These are phyloP conservation scores for Hypoxylon sp. DNA, from an alignment of 2,329 filamentous ascomycete genomes.

Conservation along the genomic window DNA sequence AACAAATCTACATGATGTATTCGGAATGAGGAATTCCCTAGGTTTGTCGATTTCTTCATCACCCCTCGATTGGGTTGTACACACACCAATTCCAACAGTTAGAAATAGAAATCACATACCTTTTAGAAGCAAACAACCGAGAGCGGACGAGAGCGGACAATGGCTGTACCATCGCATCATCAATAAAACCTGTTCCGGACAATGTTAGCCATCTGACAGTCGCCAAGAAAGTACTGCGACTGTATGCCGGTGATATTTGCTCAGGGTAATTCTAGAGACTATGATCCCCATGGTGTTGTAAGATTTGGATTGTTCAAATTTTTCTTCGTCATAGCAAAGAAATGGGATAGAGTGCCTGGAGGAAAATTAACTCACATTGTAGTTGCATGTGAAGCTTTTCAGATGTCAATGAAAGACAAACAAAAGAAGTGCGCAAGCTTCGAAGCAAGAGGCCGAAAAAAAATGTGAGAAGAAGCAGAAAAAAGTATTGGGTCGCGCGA, in stretches of 20 bases:
- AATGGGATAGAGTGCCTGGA: not conserved
- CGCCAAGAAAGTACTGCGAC: not conserved
- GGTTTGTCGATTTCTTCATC: conserved; percentile 74
- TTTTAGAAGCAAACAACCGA: conserved; percentile 56
- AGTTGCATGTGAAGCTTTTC: conserved; percentile 12
- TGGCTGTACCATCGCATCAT: not conserved
- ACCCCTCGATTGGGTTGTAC: conserved; percentile 57
- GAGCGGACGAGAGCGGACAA: not conserved
- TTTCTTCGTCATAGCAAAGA: conserved; percentile 62
- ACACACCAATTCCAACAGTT: conserved; percentile 1
- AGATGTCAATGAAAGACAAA: not conserved
- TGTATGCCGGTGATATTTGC: conserved; percentile 54
- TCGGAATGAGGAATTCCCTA: conserved; percentile 78
- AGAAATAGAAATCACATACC: conserved; percentile 58
- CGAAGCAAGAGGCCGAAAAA: conserved; percentile 10
- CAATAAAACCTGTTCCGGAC: conserved; percentile 23
- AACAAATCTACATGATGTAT: conserved; percentile 75
- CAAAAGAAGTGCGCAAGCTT: conserved; percentile 4
- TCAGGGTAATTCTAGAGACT: conserved; percentile 71
- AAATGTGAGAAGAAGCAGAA: conserved; percentile 6
- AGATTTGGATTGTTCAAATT: conserved; percentile 75
- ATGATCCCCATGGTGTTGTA: conserved; percentile 71
- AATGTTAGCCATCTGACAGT: conserved; percentile 37
- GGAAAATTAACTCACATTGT: conserved; percentile 24
- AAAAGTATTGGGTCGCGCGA: conserved; percentile 25